These are phyloP conservation scores for Hirsutella minnesotensis DNA, from an alignment of 2,329 filamentous ascomycete genomes.

Conservation along the genomic window DNA sequence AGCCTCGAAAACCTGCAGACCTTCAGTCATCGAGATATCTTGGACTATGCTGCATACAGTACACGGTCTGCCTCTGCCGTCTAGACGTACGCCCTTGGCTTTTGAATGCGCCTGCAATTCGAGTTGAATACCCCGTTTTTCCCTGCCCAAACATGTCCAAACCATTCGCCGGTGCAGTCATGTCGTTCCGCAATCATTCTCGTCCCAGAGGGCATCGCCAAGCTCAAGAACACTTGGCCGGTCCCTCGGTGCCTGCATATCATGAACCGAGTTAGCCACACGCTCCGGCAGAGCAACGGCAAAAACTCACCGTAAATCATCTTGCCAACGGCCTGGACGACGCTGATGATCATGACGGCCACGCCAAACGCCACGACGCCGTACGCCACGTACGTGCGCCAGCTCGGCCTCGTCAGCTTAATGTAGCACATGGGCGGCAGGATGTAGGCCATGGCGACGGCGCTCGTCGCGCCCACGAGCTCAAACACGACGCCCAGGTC, in stretches of 20 bases:
- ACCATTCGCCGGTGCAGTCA: too few relatives aligned
- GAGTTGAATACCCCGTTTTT: too few relatives aligned
- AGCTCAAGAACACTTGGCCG: too few relatives aligned
- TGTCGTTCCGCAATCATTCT: too few relatives aligned
- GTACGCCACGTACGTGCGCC: slow-evolving; percentile 61
- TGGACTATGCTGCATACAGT: too few relatives aligned
- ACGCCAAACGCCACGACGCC: slow-evolving; percentile 68
- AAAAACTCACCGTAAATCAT: slow-evolving; percentile 31
- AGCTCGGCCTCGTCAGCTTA: slow-evolving; percentile 70
- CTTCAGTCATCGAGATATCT: too few relatives aligned
- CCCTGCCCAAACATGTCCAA: too few relatives aligned
- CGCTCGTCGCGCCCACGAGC: slow-evolving; percentile 88
- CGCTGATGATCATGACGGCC: slow-evolving; percentile 68
- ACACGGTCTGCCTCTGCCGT: too few relatives aligned
- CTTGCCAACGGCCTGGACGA: slow-evolving; percentile 61
- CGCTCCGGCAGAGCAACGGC: background rate
- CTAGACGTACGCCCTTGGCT: too few relatives aligned
- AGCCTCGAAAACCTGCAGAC: too few relatives aligned
- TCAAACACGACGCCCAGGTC: slow-evolving; percentile 93
- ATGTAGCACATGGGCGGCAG: slow-evolving; percentile 91
- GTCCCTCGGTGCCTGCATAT: background rate
- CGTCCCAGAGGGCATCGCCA: too few relatives aligned
- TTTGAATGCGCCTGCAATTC: too few relatives aligned
- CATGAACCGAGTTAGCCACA: background rate
- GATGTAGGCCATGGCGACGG: slow-evolving; percentile 89